These are phyloP conservation scores for Lycium barbarum DNA, from an alignment of 257 asterid genomes.

Conservation along the genomic window DNA sequence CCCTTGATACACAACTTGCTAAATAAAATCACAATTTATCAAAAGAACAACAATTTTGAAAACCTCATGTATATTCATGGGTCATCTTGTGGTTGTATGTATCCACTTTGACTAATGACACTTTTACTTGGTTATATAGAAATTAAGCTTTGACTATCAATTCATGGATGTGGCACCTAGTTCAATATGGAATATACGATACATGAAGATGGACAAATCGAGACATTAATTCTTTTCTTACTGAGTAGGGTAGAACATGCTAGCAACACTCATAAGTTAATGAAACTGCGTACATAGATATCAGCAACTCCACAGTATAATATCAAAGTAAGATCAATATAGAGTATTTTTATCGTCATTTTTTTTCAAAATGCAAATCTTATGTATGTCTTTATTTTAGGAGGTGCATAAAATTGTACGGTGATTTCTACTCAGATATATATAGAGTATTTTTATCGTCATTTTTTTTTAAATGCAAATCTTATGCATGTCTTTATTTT, in stretches of 20 bases:
- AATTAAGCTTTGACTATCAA: slow-evolving; percentile 6
- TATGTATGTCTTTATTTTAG: too few relatives aligned
- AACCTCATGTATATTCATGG: slow-evolving; percentile 13
- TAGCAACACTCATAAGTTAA: slow-evolving; percentile 8
- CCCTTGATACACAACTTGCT: neutral
- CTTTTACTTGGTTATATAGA: neutral
- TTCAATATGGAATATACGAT: neutral
- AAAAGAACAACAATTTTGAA: neutral
- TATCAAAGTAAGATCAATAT: neutral
- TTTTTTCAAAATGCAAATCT: neutral
- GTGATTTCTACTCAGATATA: too few relatives aligned
- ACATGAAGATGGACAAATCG: slow-evolving; percentile 15
- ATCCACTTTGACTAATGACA: neutral
- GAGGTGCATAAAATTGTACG: too few relatives aligned
- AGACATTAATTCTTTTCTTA: neutral
- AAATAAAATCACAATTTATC: neutral
- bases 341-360: neutral
- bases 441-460: too few relatives aligned
- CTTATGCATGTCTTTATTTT: slow-evolving; percentile 22
- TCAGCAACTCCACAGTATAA: neutral
- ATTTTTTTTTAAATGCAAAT: neutral
- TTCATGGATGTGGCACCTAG: neutral
- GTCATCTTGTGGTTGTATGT: neutral
- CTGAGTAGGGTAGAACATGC: slow-evolving; percentile 21
- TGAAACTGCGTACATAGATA: neutral